Percentiles rank a stretch among this genome's conserved stretches.
phyloP scores from a whole-genome alignment of 108 stramenopile genomes.

The Discostella pseudostelligera region DNA sequence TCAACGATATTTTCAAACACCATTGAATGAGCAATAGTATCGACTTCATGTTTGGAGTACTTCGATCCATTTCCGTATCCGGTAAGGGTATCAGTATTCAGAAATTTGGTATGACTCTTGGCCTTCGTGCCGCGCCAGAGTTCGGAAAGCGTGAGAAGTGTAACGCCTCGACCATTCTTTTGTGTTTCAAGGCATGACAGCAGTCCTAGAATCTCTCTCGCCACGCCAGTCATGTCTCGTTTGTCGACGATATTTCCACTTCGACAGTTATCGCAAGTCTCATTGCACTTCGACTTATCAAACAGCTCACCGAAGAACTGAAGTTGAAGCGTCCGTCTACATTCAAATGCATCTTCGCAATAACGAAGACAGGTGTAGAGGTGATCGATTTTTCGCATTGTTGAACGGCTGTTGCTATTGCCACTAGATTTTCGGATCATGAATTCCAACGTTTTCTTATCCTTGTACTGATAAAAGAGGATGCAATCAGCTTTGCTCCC shows the following conservation, averaged over 20 bases:
- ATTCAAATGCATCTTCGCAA: conserved; percentile 83
- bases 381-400: conserved; percentile 81
- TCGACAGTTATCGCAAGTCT: conserved; percentile 90
- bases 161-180: conserved; percentile 55
- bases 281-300: conserved; percentile 69
- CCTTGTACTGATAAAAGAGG: conserved; percentile 90
- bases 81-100: conserved; percentile 17
- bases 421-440: conserved; percentile 78
- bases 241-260: conserved; percentile 58
- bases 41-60: conserved; percentile 64
- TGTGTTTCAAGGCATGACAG: conserved; percentile 40
- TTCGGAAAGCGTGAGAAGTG: conserved; percentile 67
- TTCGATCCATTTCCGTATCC: conserved; percentile 71
- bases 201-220: conserved; percentile 57
- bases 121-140: conserved; percentile 77
- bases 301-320: conserved; percentile 91
- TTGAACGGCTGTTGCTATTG: conserved; percentile 44
- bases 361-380: conserved; percentile 81
- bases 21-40: conserved; percentile 69
- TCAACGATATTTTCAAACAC: conserved; percentile 72
- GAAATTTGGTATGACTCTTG: conserved; percentile 62
- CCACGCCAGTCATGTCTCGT: conserved; percentile 63
- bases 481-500: conserved; percentile 92
- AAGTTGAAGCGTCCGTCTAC: conserved; percentile 87
- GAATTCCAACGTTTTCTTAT: conserved; percentile 78